Evolutionary conservation across 768 basidiomycete genomes (phyloP), one percentile per base, ranked within the genome.

Genomic region (Serendipita vermifera): DNA sequence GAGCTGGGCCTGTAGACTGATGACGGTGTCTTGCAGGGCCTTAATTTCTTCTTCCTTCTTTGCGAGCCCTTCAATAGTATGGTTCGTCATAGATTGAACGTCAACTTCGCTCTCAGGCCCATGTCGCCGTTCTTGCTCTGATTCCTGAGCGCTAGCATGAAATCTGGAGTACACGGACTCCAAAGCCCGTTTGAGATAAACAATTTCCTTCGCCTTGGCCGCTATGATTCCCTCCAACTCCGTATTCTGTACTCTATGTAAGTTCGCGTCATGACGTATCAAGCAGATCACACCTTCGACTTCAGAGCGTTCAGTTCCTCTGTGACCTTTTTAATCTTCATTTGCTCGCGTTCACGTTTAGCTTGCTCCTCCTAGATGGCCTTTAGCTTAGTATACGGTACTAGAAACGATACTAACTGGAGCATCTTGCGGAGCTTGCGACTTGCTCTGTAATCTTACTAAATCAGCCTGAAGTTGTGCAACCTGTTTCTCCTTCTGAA

Each of bases 101-200:
- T 89, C 85, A 46, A 83, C 64, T 48, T 80, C 79, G 0, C 73
- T 68, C 46, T 67, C 73, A 39, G 72, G 74, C 17, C 5, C 26
- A n/a, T 20, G 22, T 15, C 5, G 9, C n/a, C n/a, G 24, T 22
- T 62, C 64, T 24, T 73, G 73, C 51, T 77, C 75, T 40, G 74
- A 70, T 24, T 64, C 64, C 62, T 82, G 79, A 62, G 79, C 77
- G 39, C 77, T 68, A 3, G 77, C 72, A 3, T 76, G 73, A 65
- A 92, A 84, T n/a, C 85, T 77, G 9, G 82, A 82, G 67, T 88
- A 88, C 3, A 93, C 84, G 5, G 86, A 84, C 66, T 91, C 87
- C 33, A 96, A 72, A n/a, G 88, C 85, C 13, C 84, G 82, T 64
- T 89, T 88, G 35, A 92, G 75, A 62, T 83, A 87, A 0, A 75